Base-by-base conservation (phyloP, 164 flowering plant genomes). In the Annona squamosa region DNA sequence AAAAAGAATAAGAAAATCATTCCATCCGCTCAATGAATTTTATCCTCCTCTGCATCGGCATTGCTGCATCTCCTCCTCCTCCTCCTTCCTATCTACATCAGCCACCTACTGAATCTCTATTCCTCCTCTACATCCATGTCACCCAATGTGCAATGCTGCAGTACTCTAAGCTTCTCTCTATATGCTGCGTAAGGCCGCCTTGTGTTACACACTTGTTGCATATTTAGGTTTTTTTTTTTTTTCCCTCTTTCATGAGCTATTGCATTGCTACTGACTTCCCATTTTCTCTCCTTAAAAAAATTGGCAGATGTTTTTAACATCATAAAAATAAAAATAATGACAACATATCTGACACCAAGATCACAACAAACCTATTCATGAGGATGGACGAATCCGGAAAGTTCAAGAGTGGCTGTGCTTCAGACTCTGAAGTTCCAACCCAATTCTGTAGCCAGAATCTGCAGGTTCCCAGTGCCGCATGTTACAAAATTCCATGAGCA, bases 381-480 rank as follows among this genome's bases (percentile, higher is more conserved):
- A 84, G 82, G 75, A 87, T 84, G 64, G 91, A 86, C 73, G 94
- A 89, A 77, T 84, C 75, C 41, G 69, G 63, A 65, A 65, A 65
- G 68, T 75, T 70, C 63, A 65, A 16, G 42, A 75, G 46, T 65
- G 73, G 73, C 68, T 74, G 59, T 17, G 71, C 19, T 65, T 76
- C 87, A 67, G 82, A 78, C 64, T 84, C 73, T 48, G 94, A 84
- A 37, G 91, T 85, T 56, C 96, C 98, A 46, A 78, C 88, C 94
- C 93, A 91, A 72, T 88, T 88, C 78, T 90, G 98, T 19, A 93
- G 84, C 99, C 99, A 95, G 72, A 95, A 85, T 77, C 99, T 95
- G 93, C 78, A 82, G 77, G 45, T 73, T 70, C 64, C 70, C 37
- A 76, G 37, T 68, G 52, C 70, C 46, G 3, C 46, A 46, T 26